Evolutionary conservation across 176 grass and related monocot genomes (phyloP).

Genomic region (Musa itinerans): DNA sequence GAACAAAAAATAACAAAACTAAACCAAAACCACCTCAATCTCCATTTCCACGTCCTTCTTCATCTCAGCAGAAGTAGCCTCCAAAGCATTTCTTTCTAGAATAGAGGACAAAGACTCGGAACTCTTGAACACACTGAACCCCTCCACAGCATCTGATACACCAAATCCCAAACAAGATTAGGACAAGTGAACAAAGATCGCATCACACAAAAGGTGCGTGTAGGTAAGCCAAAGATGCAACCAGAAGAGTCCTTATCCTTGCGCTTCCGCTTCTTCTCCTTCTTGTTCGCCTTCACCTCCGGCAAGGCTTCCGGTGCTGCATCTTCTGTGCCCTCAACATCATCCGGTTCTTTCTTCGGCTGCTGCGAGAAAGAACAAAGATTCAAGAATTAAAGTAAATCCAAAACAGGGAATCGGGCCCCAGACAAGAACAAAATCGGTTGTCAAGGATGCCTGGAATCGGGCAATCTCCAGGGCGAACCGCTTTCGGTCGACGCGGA

Average conservation of each 20-base stretch:
- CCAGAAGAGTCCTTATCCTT: conserved; percentile 20
- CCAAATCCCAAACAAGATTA: conserved; percentile 7
- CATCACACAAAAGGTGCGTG: not conserved
- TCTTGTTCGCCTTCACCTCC: conserved; percentile 8
- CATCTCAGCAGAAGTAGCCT: conserved; percentile 20
- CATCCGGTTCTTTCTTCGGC: not conserved
- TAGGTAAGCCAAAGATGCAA: not conserved
- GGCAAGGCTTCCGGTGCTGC: not conserved
- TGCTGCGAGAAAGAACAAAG: not conserved
- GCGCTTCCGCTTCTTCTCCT: conserved; percentile 42
- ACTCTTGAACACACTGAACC: conserved; percentile 75
- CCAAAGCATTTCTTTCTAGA: conserved; percentile 18
- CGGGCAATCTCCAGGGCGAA: conserved; percentile 50
- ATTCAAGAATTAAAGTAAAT: not conserved
- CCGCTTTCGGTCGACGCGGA: conserved; percentile 69
- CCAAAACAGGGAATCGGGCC: not conserved
- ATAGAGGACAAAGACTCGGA: conserved; percentile 25
- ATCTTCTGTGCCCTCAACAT: not conserved
- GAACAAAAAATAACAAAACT: not conserved
- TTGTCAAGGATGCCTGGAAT: conserved; percentile 30
- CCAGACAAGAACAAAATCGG: not conserved
- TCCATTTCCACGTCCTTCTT: conserved; percentile 61
- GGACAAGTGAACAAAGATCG: not conserved
- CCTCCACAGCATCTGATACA: conserved; percentile 47
- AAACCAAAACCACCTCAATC: conserved; percentile 52